phyloP scores from a whole-genome alignment of 331 rosid species.

The Rhamnella rubrinervis region DNA sequence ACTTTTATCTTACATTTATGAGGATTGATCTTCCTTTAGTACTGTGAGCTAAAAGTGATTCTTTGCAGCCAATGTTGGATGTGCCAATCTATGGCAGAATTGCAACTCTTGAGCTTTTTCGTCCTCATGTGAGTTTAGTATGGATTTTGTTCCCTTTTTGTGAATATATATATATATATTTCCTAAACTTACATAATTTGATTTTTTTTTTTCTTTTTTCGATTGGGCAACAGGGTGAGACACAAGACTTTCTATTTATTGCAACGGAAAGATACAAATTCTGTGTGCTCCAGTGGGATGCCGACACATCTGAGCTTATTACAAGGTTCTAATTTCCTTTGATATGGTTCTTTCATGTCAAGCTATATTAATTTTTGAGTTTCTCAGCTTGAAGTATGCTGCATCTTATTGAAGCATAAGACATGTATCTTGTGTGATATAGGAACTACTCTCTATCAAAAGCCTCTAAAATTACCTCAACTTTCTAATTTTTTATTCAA shows the following conservation, averaged over 20 bases:
- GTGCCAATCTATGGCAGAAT: slow-evolving; percentile 96
- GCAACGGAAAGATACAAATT: slow-evolving; percentile 98
- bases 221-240: slow-evolving; percentile 64
- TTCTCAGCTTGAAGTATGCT: not conserved
- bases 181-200: not conserved
- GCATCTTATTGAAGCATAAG: not conserved
- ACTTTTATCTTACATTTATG: no score
- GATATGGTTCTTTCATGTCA: not conserved
- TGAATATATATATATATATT: not conserved
- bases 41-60: slow-evolving; percentile 1
- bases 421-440: not conserved
- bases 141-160: not conserved
- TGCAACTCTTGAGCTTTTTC: slow-evolving; percentile 92
- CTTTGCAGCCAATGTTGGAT: slow-evolving; percentile 77
- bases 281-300: slow-evolving; percentile 98
- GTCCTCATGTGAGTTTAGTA: slow-evolving; percentile 73
- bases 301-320: slow-evolving; percentile 78
- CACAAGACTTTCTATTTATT: slow-evolving; percentile 87
- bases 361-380: not conserved
- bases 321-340: slow-evolving; percentile 59
- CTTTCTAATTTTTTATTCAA: no score
- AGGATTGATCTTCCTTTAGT: not conserved
- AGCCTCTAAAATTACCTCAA: no score
- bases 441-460: no score
- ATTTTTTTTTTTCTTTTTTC: not conserved